These are phyloP conservation scores for Macadamia integrifolia DNA, from an alignment of 164 flowering plant genomes.

Conservation along the genomic window DNA sequence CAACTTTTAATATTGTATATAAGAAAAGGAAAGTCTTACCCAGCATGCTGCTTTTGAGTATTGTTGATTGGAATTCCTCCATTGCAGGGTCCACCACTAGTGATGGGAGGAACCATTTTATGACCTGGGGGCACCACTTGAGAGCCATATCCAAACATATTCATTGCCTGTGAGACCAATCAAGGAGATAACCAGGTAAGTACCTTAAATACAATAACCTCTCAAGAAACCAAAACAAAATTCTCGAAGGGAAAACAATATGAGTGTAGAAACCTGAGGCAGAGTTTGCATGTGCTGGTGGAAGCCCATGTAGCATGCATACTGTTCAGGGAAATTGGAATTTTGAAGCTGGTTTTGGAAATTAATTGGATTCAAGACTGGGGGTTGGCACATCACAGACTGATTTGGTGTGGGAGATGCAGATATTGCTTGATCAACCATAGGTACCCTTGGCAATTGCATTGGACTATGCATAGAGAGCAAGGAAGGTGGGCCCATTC, in stretches of 20 bases:
- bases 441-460: slow-evolving; percentile 39
- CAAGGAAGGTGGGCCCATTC: slow-evolving; percentile 47
- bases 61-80: slow-evolving; percentile 18
- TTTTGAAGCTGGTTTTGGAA: slow-evolving; percentile 42
- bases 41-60: slow-evolving; percentile 22
- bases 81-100: slow-evolving; percentile 15
- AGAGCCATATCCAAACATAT: slow-evolving; percentile 38
- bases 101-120: slow-evolving; percentile 17
- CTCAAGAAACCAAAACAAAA: background rate
- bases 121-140: slow-evolving; percentile 32
- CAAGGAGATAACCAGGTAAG: background rate
- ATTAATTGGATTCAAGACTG: slow-evolving; percentile 26
- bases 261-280: slow-evolving; percentile 29
- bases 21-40: slow-evolving; percentile 11
- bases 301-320: slow-evolving; percentile 42
- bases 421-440: slow-evolving; percentile 35
- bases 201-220: background rate
- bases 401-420: slow-evolving; percentile 26
- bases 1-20: background rate
- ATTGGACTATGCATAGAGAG: slow-evolving; percentile 35
- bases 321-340: slow-evolving; percentile 30
- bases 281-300: slow-evolving; percentile 39
- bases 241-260: background rate
- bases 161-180: slow-evolving; percentile 37
- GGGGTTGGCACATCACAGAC: slow-evolving; percentile 24